phyloP scores from a whole-genome alignment of 1,284 basidiomycete species.

The Xerocomus amazonicus region DNA sequence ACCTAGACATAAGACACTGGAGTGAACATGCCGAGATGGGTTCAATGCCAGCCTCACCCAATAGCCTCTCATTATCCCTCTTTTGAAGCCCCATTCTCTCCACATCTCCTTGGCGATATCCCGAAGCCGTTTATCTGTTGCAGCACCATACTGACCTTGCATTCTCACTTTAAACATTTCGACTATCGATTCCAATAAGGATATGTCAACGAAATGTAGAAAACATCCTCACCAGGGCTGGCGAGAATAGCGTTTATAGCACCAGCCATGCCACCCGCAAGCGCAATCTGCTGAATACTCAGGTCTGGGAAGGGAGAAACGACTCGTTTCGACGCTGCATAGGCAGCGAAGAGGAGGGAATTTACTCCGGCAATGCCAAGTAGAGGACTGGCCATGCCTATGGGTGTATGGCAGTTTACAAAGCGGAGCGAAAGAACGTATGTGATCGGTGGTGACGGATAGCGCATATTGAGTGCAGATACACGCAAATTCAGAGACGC shows the following conservation, averaged over 20 bases:
- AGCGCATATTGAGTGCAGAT: neutral
- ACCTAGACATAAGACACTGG: slow-evolving; percentile 45
- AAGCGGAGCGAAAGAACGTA: neutral
- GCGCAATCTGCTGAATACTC: slow-evolving; percentile 73
- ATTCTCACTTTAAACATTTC: slow-evolving; percentile 95
- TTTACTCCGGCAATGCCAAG: slow-evolving; percentile 96
- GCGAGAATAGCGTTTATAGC: slow-evolving; percentile 85
- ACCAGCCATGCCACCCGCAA: slow-evolving; percentile 89
- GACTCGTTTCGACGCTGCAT: slow-evolving; percentile 75
- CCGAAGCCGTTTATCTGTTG: slow-evolving; percentile 73
- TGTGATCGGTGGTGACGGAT: neutral
- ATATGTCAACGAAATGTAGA: neutral
- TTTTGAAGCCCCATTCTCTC: slow-evolving; percentile 75
- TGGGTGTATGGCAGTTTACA: no score
- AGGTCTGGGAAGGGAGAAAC: slow-evolving; percentile 87
- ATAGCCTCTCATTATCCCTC: slow-evolving; percentile 94
- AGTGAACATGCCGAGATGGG: neutral
- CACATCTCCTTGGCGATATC: slow-evolving; percentile 80
- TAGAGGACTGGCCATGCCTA: slow-evolving; percentile 89
- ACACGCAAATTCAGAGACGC: slow-evolving; percentile 3
- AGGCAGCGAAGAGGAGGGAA: slow-evolving; percentile 90
- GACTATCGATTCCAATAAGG: slow-evolving; percentile 41
- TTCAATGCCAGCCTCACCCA: slow-evolving; percentile 57
- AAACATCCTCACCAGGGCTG: slow-evolving; percentile 66
- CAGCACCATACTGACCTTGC: slow-evolving; percentile 87